These are phyloP conservation scores for Penicillium sp. DNA, from an alignment of 2,329 filamentous ascomycete genomes.

Conservation along the genomic window DNA sequence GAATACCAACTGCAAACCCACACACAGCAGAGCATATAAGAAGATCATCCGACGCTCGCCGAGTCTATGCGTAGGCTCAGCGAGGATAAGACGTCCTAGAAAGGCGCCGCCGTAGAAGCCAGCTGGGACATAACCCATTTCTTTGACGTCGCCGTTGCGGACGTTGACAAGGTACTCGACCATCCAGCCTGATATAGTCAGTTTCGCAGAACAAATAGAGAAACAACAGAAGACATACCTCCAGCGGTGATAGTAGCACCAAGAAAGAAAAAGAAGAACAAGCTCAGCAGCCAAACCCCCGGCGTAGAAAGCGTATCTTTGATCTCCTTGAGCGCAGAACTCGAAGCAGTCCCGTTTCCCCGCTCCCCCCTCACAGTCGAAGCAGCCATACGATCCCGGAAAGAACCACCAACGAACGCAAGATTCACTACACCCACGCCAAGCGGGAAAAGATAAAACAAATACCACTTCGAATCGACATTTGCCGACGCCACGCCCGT, in stretches of 20 bases:
- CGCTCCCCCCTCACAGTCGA: background rate
- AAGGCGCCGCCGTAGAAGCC: conserved; percentile 53
- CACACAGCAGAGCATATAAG: conserved; percentile 45
- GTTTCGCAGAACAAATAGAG: background rate
- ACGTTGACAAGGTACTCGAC: conserved; percentile 56
- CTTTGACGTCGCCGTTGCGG: conserved; percentile 48
- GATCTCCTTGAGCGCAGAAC: conserved; percentile 18
- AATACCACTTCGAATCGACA: conserved; percentile 40
- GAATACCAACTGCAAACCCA: conserved; percentile 51
- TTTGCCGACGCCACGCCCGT: conserved; percentile 43
- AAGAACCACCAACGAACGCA: conserved; percentile 41
- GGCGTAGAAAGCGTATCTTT: conserved; percentile 18
- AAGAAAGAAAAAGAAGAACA: conserved; percentile 58
- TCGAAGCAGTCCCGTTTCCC: background rate
- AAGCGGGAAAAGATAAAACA: conserved; percentile 51
- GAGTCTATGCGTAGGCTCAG: conserved; percentile 51
- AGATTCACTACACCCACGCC: conserved; percentile 48
- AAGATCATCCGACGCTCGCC: conserved; percentile 53
- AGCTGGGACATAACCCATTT: conserved; percentile 55
- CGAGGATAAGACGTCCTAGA: conserved; percentile 49
- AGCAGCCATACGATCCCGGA: conserved; percentile 36
- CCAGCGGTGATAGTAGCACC: conserved; percentile 48
- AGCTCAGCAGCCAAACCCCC: conserved; percentile 49
- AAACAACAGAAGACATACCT: conserved; percentile 19
- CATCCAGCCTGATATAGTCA: conserved; percentile 46